phyloP scores from a whole-genome alignment of 495 filamentous ascomycete genomes.

The Talaromyces wortmannii region DNA sequence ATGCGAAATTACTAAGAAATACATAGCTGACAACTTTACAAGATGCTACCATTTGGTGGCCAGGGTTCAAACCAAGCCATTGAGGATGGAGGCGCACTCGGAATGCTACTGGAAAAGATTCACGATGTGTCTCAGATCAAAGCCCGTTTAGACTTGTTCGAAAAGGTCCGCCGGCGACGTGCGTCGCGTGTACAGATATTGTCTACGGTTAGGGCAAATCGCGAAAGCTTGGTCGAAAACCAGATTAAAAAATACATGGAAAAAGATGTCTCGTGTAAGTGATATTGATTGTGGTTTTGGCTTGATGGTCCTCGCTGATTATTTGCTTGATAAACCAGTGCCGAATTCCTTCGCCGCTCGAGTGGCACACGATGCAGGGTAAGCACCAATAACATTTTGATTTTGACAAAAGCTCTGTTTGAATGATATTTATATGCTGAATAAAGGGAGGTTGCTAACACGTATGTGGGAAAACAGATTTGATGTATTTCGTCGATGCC shows the following conservation, averaged over 20 bases:
- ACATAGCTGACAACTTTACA: background rate
- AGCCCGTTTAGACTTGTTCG: constrained; percentile 22
- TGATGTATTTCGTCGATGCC: background rate
- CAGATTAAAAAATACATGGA: constrained; percentile 7
- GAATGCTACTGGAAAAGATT: constrained; percentile 19
- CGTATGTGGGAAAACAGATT: background rate
- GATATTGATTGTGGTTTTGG: background rate
- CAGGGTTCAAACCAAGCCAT: constrained; percentile 34
- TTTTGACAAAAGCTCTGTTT: no score
- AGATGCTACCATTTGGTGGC: constrained; percentile 38
- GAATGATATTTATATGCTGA: no score
- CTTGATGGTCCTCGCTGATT: background rate
- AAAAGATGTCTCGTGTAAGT: background rate
- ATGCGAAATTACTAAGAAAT: background rate
- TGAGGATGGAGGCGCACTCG: constrained; percentile 31
- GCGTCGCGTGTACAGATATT: constrained; percentile 28
- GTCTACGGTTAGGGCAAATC: constrained; percentile 13
- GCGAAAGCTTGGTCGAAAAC: constrained; percentile 10
- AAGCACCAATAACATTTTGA: background rate
- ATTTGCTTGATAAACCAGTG: background rate
- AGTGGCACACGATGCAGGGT: background rate
- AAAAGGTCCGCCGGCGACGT: constrained; percentile 23
- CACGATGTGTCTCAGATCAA: constrained; percentile 16
- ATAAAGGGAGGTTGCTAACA: no score
- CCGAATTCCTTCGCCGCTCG: background rate